Evolutionary conservation across 1,284 basidiomycete genomes (phyloP).

Genomic region (Afroboletus lepidellus): DNA sequence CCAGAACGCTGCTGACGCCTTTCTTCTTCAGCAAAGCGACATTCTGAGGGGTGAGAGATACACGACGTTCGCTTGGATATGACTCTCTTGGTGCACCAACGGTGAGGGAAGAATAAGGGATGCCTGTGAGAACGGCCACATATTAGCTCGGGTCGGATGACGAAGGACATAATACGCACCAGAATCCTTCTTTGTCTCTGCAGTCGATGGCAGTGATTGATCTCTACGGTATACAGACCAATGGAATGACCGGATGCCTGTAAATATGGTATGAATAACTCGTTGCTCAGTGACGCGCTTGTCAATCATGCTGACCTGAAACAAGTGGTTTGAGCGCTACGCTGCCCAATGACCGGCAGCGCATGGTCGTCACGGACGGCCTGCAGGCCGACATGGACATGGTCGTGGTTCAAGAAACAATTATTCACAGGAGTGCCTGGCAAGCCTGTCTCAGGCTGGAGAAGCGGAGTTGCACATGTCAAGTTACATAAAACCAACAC

Average conservation of each 20-base stretch:
- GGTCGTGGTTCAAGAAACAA: conserved; percentile 26
- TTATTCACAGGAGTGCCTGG: conserved; percentile 17
- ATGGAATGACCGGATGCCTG: conserved; percentile 34
- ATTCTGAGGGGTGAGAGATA: conserved; percentile 78
- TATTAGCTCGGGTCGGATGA: conserved; percentile 5
- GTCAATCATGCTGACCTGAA: conserved; percentile 22
- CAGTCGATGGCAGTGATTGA: conserved; percentile 7
- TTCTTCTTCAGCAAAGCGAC: conserved; percentile 74
- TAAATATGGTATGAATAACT: conserved; percentile 6
- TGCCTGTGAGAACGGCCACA: conserved; percentile 38
- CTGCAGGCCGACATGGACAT: conserved; percentile 34
- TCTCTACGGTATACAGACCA: conserved; percentile 28
- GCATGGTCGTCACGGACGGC: conserved; percentile 25
- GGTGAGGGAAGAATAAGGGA: conserved; percentile 70
- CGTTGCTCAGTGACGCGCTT: neutral
- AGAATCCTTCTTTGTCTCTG: conserved; percentile 24
- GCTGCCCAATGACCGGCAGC: conserved; percentile 22
- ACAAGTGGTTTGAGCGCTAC: conserved; percentile 19
- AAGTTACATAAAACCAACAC: conserved; percentile 29
- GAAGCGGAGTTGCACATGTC: conserved; percentile 7
- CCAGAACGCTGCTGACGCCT: conserved; percentile 69
- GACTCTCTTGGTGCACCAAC: conserved; percentile 76
- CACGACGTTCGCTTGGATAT: conserved; percentile 74
- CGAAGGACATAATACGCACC: conserved; percentile 18
- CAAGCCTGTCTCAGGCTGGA: neutral